These are phyloP conservation scores for Leccinum rimulosum DNA, from an alignment of 768 basidiomycete species.

Conservation along the genomic window DNA sequence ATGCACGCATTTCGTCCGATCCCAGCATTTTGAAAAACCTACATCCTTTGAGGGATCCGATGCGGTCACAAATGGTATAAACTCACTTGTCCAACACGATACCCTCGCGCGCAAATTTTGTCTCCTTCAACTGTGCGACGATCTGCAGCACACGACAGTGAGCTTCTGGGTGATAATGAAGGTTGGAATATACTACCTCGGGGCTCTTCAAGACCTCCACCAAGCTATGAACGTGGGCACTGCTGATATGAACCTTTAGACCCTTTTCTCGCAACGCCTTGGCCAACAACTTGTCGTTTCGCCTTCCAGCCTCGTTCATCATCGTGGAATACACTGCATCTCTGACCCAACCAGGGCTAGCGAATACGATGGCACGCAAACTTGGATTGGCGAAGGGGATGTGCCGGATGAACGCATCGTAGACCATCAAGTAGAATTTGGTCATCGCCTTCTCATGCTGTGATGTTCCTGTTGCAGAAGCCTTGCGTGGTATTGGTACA, in stretches of 20 bases:
- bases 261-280: slow-evolving; percentile 78
- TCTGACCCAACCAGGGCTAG: slow-evolving; percentile 94
- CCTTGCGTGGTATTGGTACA: slow-evolving; percentile 86
- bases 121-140: slow-evolving; percentile 77
- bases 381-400: slow-evolving; percentile 76
- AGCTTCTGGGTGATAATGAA: neutral
- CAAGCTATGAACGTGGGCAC: slow-evolving; percentile 93
- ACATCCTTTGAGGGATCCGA: neutral
- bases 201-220: slow-evolving; percentile 94
- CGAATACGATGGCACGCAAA: slow-evolving; percentile 90
- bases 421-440: slow-evolving; percentile 82
- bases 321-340: slow-evolving; percentile 86
- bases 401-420: slow-evolving; percentile 84
- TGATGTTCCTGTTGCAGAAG: slow-evolving; percentile 73
- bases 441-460: slow-evolving; percentile 91
- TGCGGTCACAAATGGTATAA: neutral
- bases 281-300: slow-evolving; percentile 81
- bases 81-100: slow-evolving; percentile 81
- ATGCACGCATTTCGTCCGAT: slow-evolving; percentile 91
- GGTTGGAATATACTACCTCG: slow-evolving; percentile 65
- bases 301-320: slow-evolving; percentile 72
- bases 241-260: slow-evolving; percentile 87
- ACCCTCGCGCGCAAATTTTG: slow-evolving; percentile 95
- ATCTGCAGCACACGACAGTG: slow-evolving; percentile 44
- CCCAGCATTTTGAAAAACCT: slow-evolving; percentile 99